Evolutionary conservation across 805 yeast genomes (phyloP).

Genomic region (Ogataea glucozyma): DNA sequence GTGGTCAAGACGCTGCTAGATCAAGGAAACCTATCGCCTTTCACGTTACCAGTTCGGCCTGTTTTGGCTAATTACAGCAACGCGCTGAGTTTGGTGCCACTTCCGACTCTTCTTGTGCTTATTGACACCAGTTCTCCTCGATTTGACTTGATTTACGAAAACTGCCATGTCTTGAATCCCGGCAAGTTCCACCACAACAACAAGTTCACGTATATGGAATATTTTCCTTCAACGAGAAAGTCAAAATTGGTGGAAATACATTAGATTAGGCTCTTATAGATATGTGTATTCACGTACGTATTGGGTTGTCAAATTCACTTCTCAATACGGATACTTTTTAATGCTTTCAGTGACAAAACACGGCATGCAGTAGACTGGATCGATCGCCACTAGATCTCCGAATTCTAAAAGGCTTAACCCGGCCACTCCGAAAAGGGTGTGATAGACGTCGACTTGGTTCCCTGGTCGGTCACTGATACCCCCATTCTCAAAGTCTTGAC

Average conservation of each 20-base stretch:
- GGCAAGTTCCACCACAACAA: constrained; percentile 52
- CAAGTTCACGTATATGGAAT: constrained; percentile 70
- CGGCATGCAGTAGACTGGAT: constrained; percentile 90
- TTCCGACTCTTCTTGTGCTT: constrained; percentile 68
- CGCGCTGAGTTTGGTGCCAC: constrained; percentile 67
- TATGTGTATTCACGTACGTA: not conserved
- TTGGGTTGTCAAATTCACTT: not conserved
- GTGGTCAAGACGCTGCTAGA: constrained; percentile 79
- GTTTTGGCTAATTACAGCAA: constrained; percentile 71
- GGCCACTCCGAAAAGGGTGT: constrained; percentile 86
- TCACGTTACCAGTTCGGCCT: constrained; percentile 59
- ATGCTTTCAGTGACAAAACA: constrained; percentile 38
- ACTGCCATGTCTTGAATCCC: constrained; percentile 76
- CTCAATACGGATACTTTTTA: constrained; percentile 30
- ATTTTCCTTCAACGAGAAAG: constrained; percentile 58
- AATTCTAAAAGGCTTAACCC: constrained; percentile 79
- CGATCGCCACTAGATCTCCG: constrained; percentile 60
- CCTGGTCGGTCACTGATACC: constrained; percentile 93
- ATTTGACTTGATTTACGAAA: constrained; percentile 77
- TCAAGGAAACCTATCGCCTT: constrained; percentile 88
- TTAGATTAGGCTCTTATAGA: constrained; percentile 7
- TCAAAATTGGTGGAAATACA: constrained; percentile 49
- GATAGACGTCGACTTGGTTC: constrained; percentile 90
- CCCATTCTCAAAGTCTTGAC: constrained; percentile 79
- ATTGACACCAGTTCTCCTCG: constrained; percentile 70